These are phyloP conservation scores for Psilocybe azurescens DNA, from an alignment of 768 basidiomycete species.

Conservation along the genomic window DNA sequence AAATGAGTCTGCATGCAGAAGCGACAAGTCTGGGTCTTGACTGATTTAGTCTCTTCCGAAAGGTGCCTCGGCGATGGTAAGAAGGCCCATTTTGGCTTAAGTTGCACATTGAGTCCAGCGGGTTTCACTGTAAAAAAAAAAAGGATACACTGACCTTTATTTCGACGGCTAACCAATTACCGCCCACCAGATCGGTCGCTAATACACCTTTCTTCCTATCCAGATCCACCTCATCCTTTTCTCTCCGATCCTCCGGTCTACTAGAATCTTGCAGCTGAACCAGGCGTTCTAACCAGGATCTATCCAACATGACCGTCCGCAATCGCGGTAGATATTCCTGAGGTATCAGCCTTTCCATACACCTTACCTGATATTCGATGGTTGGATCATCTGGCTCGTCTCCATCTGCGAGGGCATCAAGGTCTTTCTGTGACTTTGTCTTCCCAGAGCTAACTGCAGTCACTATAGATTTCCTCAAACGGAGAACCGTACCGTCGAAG, in stretches of 20 bases:
- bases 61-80: slow-evolving; percentile 69
- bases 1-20: slow-evolving; percentile 88
- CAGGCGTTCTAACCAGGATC: slow-evolving; percentile 66
- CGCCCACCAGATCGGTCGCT: slow-evolving; percentile 81
- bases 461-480: slow-evolving; percentile 66
- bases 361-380: slow-evolving; percentile 61
- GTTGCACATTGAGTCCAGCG: slow-evolving; percentile 4
- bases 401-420: not conserved
- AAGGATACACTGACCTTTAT: slow-evolving; percentile 72
- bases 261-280: slow-evolving; percentile 45
- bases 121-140: not conserved
- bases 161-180: slow-evolving; percentile 74
- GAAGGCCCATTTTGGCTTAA: slow-evolving; percentile 97
- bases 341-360: slow-evolving; percentile 73
- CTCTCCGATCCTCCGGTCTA: slow-evolving; percentile 63
- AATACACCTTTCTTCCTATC: slow-evolving; percentile 62
- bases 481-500: slow-evolving; percentile 72
- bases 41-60: slow-evolving; percentile 54
- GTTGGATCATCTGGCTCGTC: slow-evolving; percentile 44
- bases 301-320: slow-evolving; percentile 50
- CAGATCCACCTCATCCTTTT: slow-evolving; percentile 64
- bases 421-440: not conserved
- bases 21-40: slow-evolving; percentile 81
- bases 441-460: not conserved
- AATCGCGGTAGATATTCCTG: slow-evolving; percentile 61